Base-by-base conservation (phyloP, 148 eudicot genomes). In the Bassia scoparia region DNA sequence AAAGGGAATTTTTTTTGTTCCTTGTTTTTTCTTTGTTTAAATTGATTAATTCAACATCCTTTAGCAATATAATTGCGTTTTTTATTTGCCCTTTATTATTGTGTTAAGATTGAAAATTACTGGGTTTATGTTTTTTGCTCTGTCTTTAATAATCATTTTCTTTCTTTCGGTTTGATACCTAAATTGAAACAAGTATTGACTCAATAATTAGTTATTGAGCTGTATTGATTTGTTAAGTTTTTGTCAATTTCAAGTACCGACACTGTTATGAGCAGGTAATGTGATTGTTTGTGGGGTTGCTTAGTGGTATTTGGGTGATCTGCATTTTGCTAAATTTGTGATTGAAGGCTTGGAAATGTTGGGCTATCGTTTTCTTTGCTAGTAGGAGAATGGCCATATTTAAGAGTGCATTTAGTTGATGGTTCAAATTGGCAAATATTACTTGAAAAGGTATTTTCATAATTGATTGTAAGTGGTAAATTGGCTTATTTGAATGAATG, bases 1-100 rank as follows among this genome's bases (percentile, higher is more conserved):
- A 66, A 71, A 44, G 2, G 77, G 77, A 74, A 65, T 64, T 70
- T 14, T 24, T 41, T 46, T 31, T 1, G 6, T 61, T 71, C 31
- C 0, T 12, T 3, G 48, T 46, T 60, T 35, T 17, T 5, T 17
- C 60, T 15, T 46, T 3, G 26, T 61, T n/a, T 46, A 5, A 68
- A 68, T 76, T 76, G 16, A 16, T 15, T 2, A 31, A 38, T 46
- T 26, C 60, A 1, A 31, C 59, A 1, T 52, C 53, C 33, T 61
- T 49, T 7, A 24, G 3, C 2, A 38, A n/a, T 33, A 1, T n/a
- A 43, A 38, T 79, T 62, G 27, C 35, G 44, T 12, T 34, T 50
- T 0, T 0, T n/a, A n/a, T n/a, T 34, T 73, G 5, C 24, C 55
- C 21, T 61, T 37, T 24, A 48, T 27, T 24, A 8, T 27, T 52